Base-by-base conservation (phyloP, 306 rosid species). In the Crotalaria pallida region DNA sequence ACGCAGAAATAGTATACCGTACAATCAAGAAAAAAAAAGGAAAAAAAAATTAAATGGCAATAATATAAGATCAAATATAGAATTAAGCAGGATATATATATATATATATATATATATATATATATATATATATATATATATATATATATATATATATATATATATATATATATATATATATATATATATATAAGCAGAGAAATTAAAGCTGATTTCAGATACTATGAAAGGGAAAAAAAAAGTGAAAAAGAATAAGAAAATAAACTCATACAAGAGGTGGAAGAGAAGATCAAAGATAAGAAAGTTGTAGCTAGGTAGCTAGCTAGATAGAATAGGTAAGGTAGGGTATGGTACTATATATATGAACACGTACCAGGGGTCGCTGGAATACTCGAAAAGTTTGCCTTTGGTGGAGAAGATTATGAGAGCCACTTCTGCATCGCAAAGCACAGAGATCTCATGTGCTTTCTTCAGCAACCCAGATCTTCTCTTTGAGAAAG, bases 361-460 rank as follows among this genome's bases (percentile, higher is more conserved):
- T 8, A 7, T 45, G 21, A 27, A 17, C 48, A 6, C 72, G 29
- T 81, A 93, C 98, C 90, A 77, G 58, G 98, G 83, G 44, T 93
- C 83, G 26, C 85, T 84, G 44, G 97, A 85, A 79, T 79, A 93
- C 45, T 90, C 87, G 5, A 77, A 83, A 60, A 93, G 93, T 81
- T 90, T 93, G 44, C 96, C 96, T 68, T 90, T 93, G 53, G 94
- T 79, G 56, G 97, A 90, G 92, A 93, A 93, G 72, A 90, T 81
- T 6, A 93, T 74, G 65, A 93, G 77, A 57, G 92, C 96, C 2
- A 93, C 94, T 71, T 93, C 97, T 18, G 98, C 96, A 76, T 93
- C 98, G 33, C 98, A 90, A 57, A 93, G 96, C 26, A 93, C 92
- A 1, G 98, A 93, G 84, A 93, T 90, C 78, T 90, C 98, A 40